A percentile compares a stretch with the other conserved stretches of the same genome.
Conservation (phyloP, 768 basidiomycete genomes). For the Mycena rosella region DNA sequence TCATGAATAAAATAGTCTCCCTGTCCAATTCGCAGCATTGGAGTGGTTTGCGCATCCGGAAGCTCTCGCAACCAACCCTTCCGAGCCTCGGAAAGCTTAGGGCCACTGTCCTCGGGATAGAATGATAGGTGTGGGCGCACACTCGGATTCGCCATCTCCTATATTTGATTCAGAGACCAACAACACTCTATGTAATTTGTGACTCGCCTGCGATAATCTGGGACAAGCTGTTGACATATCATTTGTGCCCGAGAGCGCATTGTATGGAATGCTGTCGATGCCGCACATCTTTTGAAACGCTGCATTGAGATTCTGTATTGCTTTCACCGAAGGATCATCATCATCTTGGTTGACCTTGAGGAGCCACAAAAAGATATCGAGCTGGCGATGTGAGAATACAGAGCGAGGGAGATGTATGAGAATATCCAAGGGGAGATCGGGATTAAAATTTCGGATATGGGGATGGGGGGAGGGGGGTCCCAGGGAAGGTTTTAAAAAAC, state of each 20-base stretch:
- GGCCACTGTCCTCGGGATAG: conserved; percentile 51
- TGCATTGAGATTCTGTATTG: conserved; percentile 33
- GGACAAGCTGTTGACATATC: conserved; percentile 47
- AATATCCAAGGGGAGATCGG: too few relatives aligned
- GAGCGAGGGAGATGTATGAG: conserved; percentile 48
- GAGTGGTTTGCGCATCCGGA: conserved; percentile 38
- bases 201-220: conserved; percentile 48
- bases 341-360: conserved; percentile 39
- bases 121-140: conserved; percentile 46
- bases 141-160: conserved; percentile 56
- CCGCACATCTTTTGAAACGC: conserved; percentile 45
- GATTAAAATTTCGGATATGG: too few relatives aligned
- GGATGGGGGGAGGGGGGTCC: too few relatives aligned
- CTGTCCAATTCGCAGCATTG: conserved; percentile 41
- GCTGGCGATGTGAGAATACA: conserved; percentile 45
- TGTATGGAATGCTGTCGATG: conserved; percentile 43
- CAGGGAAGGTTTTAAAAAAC: too few relatives aligned
- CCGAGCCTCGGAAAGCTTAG: conserved; percentile 37
- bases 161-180: not conserved
- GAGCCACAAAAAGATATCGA: conserved; percentile 46
- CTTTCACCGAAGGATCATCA: conserved; percentile 38
- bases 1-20: conserved; percentile 48
- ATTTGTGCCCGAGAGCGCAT: conserved; percentile 47
- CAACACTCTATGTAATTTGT: not conserved
- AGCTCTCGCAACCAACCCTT: conserved; percentile 50